A percentile compares a stretch with the other conserved stretches of the same genome.
These are phyloP conservation scores for Evernia prunastri DNA, from an alignment of 495 filamentous ascomycete genomes.

Conservation along the genomic window DNA sequence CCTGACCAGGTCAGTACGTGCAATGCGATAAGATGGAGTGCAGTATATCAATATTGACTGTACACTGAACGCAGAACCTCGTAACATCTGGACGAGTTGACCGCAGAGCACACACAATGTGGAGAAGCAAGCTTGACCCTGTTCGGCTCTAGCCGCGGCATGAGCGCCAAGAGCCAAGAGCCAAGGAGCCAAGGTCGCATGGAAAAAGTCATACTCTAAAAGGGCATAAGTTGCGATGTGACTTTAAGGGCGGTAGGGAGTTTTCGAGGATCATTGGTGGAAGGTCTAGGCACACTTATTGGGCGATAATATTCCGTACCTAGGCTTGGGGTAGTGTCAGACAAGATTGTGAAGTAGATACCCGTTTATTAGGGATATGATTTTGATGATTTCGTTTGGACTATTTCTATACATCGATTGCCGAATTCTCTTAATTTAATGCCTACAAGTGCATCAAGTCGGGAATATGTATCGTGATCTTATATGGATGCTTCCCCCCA, in stretches of 20 bases:
- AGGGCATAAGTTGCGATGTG: too few relatives aligned
- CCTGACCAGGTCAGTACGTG: background rate
- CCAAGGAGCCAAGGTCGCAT: background rate
- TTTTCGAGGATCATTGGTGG: too few relatives aligned
- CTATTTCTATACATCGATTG: too few relatives aligned
- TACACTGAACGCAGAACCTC: background rate
- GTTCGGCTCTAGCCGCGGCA: conserved; percentile 5
- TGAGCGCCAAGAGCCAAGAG: background rate
- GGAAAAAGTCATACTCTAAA: too few relatives aligned
- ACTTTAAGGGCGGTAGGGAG: too few relatives aligned
- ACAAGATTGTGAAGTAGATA: too few relatives aligned
- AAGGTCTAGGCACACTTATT: too few relatives aligned
- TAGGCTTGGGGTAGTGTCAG: too few relatives aligned
- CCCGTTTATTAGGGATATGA: too few relatives aligned
- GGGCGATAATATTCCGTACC: too few relatives aligned
- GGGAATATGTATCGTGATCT: background rate
- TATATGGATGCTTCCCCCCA: too few relatives aligned
- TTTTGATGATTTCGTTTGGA: too few relatives aligned
- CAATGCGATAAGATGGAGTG: background rate
- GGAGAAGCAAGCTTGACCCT: conserved; percentile 8
- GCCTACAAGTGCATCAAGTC: background rate
- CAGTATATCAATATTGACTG: background rate
- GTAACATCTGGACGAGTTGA: background rate
- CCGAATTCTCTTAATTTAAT: background rate
- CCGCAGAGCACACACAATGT: background rate